A percentile compares a stretch with the other conserved stretches of the same genome.
phyloP scores from a whole-genome alignment of 2,329 filamentous ascomycete genomes.

The Diaporthe longicolla region DNA sequence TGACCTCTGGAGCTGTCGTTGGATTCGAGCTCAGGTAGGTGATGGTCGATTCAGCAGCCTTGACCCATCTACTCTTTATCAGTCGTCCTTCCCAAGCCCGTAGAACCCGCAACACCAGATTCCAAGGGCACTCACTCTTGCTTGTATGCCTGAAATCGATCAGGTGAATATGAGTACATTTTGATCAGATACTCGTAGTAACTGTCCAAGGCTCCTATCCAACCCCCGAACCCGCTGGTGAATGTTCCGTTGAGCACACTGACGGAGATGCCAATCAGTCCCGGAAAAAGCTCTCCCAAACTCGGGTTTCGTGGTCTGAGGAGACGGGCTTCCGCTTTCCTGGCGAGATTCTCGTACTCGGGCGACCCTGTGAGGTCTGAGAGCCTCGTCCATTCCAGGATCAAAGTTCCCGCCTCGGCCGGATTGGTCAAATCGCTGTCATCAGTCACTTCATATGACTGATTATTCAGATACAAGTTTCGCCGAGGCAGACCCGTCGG shows the following conservation, averaged over 20 bases:
- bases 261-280: slow-evolving; percentile 6
- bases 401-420: slow-evolving; percentile 21
- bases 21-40: slow-evolving; percentile 26
- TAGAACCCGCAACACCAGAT: accelerated
- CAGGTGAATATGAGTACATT: slow-evolving; percentile 34
- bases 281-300: slow-evolving; percentile 21
- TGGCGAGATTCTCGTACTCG: slow-evolving; percentile 25
- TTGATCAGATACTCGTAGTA: slow-evolving; percentile 33
- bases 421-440: slow-evolving; percentile 15
- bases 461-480: slow-evolving; percentile 24
- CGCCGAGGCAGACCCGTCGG: slow-evolving; percentile 13
- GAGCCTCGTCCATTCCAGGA: slow-evolving; percentile 29
- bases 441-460: slow-evolving; percentile 6
- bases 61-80: slow-evolving; percentile 7
- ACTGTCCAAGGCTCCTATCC: slow-evolving; percentile 30
- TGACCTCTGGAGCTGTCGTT: slow-evolving; percentile 13
- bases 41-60: slow-evolving; percentile 29
- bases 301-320: background rate
- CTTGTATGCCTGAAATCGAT: slow-evolving; percentile 16
- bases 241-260: slow-evolving; percentile 13
- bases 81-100: background rate
- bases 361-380: slow-evolving; percentile 21
- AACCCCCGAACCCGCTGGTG: slow-evolving; percentile 16
- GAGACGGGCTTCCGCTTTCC: slow-evolving; percentile 2
- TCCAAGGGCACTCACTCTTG: background rate